Evolutionary conservation across 2,329 filamentous ascomycete genomes (phyloP).

Genomic region (Trichoderma sp.): DNA sequence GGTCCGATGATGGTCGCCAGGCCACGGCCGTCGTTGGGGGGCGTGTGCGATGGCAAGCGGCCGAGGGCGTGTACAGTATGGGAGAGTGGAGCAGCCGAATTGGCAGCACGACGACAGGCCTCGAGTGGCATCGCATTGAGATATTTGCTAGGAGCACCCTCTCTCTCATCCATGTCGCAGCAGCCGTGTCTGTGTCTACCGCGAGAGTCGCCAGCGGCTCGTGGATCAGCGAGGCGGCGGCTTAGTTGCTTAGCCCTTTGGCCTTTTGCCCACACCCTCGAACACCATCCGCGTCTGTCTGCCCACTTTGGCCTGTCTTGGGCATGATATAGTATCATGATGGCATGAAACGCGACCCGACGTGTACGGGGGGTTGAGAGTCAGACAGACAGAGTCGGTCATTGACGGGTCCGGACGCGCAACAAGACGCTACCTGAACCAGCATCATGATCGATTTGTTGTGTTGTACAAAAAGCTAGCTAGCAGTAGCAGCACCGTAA

Average conservation of each 20-base stretch:
- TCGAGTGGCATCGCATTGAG: background rate
- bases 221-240: constrained; percentile 20
- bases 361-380: background rate
- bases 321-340: background rate
- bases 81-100: background rate
- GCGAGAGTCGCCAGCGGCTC: constrained; percentile 17
- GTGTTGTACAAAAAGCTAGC: background rate
- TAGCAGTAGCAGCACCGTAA: background rate
- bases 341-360: constrained; percentile 17
- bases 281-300: background rate
- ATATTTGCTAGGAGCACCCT: background rate
- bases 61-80: background rate
- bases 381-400: too few relatives aligned
- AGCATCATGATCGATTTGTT: background rate
- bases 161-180: background rate
- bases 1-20: constrained; percentile 10
- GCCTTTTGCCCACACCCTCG: background rate
- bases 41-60: background rate
- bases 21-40: background rate
- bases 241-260: background rate
- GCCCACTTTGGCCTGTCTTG: constrained; percentile 1
- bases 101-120: background rate
- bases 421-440: too few relatives aligned
- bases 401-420: background rate
- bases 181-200: background rate